A percentile compares a stretch with the other conserved stretches of the same genome.
Conservation (phyloP, 2,329 filamentous ascomycete species). For the Trichoderma polysporum region DNA sequence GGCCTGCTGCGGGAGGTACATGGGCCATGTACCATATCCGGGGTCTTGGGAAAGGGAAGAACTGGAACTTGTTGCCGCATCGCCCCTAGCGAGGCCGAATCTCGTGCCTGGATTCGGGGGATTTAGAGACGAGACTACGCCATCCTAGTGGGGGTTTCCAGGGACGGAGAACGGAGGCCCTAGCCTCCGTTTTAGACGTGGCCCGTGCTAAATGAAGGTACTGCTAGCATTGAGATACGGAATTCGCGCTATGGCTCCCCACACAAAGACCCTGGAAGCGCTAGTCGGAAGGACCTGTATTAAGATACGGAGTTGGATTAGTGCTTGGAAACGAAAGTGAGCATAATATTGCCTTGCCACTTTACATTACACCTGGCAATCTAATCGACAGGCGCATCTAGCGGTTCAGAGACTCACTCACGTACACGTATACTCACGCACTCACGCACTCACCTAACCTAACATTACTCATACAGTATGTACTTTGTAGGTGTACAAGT, state of each 20-base stretch:
- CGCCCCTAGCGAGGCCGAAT: constrained; percentile 14
- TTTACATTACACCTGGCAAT: neutral
- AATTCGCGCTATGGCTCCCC: neutral
- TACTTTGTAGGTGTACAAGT: too few species aligned
- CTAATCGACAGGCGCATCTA: too few species aligned
- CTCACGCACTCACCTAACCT: too few species aligned
- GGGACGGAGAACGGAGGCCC: neutral
- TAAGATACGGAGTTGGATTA: neutral
- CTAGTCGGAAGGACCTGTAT: neutral
- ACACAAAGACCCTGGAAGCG: too few species aligned
- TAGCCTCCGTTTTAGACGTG: constrained; percentile 11
- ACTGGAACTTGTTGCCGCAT: constrained; percentile 1
- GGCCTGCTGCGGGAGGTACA: neutral
- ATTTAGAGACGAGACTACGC: constrained; percentile 7
- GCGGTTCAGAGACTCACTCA: too few species aligned
- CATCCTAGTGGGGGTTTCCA: neutral
- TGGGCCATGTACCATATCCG: constrained; percentile 13
- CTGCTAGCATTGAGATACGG: neutral
- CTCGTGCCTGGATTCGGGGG: constrained; percentile 17
- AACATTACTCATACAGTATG: too few species aligned
- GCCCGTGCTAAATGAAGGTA: constrained; percentile 15
- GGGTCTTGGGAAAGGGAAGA: constrained; percentile 4
- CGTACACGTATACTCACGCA: too few species aligned
- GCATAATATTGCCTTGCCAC: neutral
- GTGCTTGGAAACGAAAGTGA: neutral